Percentiles rank a stretch among this genome's conserved stretches.
phyloP scores from a whole-genome alignment of 164 flowering plant genomes.

The Magnolia officinalis region DNA sequence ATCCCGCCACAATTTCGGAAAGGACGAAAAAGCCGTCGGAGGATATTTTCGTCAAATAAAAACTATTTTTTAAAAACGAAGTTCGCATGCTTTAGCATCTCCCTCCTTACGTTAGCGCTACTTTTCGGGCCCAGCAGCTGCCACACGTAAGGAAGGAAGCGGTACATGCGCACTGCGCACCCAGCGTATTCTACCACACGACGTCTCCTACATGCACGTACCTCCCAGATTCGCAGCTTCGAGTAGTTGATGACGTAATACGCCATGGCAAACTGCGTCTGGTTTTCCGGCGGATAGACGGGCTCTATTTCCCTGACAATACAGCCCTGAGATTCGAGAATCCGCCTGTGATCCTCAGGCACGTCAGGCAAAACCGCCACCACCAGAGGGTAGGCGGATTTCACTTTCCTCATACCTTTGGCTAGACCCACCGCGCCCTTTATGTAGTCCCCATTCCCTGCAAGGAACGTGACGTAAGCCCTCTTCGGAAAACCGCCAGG shows the following conservation, averaged over 20 bases:
- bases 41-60: too few species aligned
- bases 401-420: slow-evolving; percentile 22
- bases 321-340: slow-evolving; percentile 45
- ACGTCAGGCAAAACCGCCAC: slow-evolving; percentile 27
- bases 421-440: slow-evolving; percentile 24
- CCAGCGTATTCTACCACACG: too few species aligned
- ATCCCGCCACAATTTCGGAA: too few species aligned
- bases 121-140: too few species aligned
- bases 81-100: too few species aligned
- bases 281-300: slow-evolving; percentile 54
- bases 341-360: slow-evolving; percentile 19
- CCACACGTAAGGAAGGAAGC: too few species aligned
- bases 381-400: slow-evolving; percentile 15
- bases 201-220: slow-evolving; percentile 11
- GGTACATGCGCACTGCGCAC: too few species aligned
- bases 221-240: slow-evolving; percentile 84
- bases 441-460: slow-evolving; percentile 23
- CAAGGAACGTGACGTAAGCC: slow-evolving; percentile 22
- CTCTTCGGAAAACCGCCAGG: slow-evolving; percentile 7
- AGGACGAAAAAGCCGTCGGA: too few species aligned
- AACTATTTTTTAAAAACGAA: too few species aligned
- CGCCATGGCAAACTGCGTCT: slow-evolving; percentile 66
- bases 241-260: slow-evolving; percentile 79
- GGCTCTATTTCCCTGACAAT: slow-evolving; percentile 63
- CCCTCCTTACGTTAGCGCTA: too few species aligned